phyloP scores from a whole-genome alignment of 2,329 filamentous ascomycete species.

The Penicillium paneum region DNA sequence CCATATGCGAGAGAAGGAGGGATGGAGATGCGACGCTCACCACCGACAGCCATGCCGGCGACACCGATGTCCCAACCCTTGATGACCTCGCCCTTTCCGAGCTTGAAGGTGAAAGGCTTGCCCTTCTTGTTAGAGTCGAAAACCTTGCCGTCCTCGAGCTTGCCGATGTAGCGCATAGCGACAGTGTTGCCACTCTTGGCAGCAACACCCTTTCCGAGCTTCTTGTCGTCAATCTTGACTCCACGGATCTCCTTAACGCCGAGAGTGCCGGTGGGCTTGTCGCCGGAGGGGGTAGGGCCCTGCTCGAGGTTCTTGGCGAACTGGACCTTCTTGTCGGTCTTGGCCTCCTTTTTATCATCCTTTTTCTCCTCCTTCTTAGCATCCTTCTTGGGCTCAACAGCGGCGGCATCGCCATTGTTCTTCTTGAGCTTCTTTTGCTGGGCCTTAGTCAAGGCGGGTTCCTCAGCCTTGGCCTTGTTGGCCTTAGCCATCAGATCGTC shows the following conservation, averaged over 20 bases:
- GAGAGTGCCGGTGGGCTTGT: constrained; percentile 56
- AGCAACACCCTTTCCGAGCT: constrained; percentile 75
- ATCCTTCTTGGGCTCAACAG: constrained; percentile 50
- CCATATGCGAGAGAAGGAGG: constrained; percentile 87
- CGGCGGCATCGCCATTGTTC: constrained; percentile 86
- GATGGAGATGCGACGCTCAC: constrained; percentile 88
- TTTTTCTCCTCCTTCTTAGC: constrained; percentile 78
- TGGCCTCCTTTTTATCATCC: constrained; percentile 50
- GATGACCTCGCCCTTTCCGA: constrained; percentile 93
- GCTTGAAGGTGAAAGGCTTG: constrained; percentile 94
- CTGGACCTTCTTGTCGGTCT: constrained; percentile 90
- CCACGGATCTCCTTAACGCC: constrained; percentile 79
- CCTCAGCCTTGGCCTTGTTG: constrained; percentile 59
- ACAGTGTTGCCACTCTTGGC: constrained; percentile 90
- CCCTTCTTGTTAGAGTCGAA: constrained; percentile 99
- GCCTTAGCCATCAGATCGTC: constrained; percentile 83
- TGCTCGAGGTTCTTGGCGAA: constrained; percentile 99
- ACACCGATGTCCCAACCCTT: constrained; percentile 98
- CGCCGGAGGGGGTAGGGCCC: constrained; percentile 72
- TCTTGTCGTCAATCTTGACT: constrained; percentile 93
- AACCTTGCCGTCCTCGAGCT: constrained; percentile 88
- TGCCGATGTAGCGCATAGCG: constrained; percentile 96
- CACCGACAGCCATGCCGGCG: constrained; percentile 85
- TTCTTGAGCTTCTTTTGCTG: constrained; percentile 98
- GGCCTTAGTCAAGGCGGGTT: constrained; percentile 82